These are phyloP conservation scores for Suillus luteus DNA, from an alignment of 768 basidiomycete species.

Conservation along the genomic window DNA sequence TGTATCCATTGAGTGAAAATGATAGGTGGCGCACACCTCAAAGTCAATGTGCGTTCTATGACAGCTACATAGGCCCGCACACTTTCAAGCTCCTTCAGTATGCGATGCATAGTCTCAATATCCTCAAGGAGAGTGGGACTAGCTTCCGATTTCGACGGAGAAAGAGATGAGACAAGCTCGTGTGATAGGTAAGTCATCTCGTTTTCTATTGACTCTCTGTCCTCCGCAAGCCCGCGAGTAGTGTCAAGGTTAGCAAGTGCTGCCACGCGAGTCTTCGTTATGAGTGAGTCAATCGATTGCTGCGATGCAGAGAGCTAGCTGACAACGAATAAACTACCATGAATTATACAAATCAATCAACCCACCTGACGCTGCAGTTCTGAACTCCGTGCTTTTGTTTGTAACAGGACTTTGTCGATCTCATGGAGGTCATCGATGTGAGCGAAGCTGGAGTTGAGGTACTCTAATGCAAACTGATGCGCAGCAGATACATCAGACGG, in stretches of 20 bases:
- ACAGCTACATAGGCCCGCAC: slow-evolving; percentile 77
- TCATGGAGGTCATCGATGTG: slow-evolving; percentile 43
- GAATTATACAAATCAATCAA: not conserved
- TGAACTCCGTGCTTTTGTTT: slow-evolving; percentile 38
- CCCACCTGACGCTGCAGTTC: slow-evolving; percentile 9
- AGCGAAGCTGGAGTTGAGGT: slow-evolving; percentile 51
- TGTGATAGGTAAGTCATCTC: slow-evolving; percentile 69
- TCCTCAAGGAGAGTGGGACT: slow-evolving; percentile 75
- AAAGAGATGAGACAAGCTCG: slow-evolving; percentile 60
- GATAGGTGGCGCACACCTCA: slow-evolving; percentile 55
- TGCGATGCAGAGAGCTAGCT: slow-evolving; percentile 63
- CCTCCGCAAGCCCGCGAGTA: slow-evolving; percentile 74
- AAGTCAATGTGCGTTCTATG: slow-evolving; percentile 64
- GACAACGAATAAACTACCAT: slow-evolving; percentile 25
- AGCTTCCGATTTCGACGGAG: slow-evolving; percentile 43
- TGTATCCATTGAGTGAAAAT: slow-evolving; percentile 11
- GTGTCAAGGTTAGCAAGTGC: slow-evolving; percentile 55
- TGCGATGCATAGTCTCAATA: slow-evolving; percentile 76
- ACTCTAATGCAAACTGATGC: slow-evolving; percentile 34
- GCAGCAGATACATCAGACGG: slow-evolving; percentile 49
- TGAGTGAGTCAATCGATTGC: slow-evolving; percentile 45
- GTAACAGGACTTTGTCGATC: slow-evolving; percentile 45
- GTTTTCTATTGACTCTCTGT: slow-evolving; percentile 77
- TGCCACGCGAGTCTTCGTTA: slow-evolving; percentile 48
- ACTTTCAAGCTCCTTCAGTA: slow-evolving; percentile 73